A percentile compares a stretch with the other conserved stretches of the same genome.
Evolutionary conservation across 1,139 yeast genomes (phyloP).

Genomic region (Sugiyamaella xylanicola): DNA sequence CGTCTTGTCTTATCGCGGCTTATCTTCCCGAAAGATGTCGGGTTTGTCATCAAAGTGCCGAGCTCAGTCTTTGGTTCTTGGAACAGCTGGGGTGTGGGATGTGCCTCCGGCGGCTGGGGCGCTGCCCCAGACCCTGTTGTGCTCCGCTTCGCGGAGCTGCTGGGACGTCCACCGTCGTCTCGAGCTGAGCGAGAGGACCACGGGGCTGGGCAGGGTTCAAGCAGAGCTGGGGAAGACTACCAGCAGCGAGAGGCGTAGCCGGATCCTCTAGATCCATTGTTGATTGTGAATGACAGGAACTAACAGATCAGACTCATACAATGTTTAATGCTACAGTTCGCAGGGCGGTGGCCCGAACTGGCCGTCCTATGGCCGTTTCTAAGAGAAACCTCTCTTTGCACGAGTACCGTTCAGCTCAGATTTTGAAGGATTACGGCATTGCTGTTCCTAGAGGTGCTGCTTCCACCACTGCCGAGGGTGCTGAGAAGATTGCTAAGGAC

Average conservation of each 20-base stretch:
- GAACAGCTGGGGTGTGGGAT: too few species aligned
- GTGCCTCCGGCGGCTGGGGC: too few species aligned
- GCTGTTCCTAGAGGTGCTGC: slow-evolving; percentile 92
- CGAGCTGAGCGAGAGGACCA: too few species aligned
- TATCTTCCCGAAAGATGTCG: too few species aligned
- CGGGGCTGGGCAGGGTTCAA: too few species aligned
- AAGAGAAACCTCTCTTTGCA: slow-evolving; percentile 80
- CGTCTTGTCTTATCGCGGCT: neutral
- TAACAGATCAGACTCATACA: neutral
- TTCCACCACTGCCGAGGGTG: slow-evolving; percentile 87
- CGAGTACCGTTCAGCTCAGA: slow-evolving; percentile 93
- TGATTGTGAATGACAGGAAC: too few species aligned
- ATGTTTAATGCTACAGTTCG: slow-evolving; percentile 20
- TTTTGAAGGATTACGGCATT: slow-evolving; percentile 77
- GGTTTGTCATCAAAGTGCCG: too few species aligned
- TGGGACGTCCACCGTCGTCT: too few species aligned
- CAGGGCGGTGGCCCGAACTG: slow-evolving; percentile 15
- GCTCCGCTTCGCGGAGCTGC: too few species aligned
- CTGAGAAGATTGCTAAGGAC: slow-evolving; percentile 73
- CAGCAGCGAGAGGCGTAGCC: neutral
- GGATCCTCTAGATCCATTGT: neutral
- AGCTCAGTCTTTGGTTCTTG: too few species aligned
- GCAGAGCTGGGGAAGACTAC: too few species aligned
- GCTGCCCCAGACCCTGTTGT: too few species aligned
- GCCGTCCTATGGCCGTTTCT: slow-evolving; percentile 24